Evolutionary conservation across 345 rosid species (phyloP).

Genomic region (Euphorbia tirucalli): DNA sequence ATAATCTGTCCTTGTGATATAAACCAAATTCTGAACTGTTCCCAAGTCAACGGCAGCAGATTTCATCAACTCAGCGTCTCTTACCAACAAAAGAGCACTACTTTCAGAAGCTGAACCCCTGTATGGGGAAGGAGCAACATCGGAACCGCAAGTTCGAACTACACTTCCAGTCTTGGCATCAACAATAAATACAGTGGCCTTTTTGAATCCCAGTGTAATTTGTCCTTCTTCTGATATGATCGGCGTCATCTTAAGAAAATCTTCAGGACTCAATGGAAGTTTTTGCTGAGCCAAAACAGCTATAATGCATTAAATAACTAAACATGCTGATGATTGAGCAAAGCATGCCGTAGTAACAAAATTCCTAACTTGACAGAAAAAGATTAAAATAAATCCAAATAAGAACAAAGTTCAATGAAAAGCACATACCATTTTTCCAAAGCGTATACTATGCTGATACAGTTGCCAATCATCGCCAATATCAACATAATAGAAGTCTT

Average conservation of each 20-base stretch:
- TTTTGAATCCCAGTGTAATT: slow-evolving; percentile 24
- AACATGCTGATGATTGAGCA: not conserved
- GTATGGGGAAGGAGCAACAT: not conserved
- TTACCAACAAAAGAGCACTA: slow-evolving; percentile 11
- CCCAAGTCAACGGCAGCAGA: slow-evolving; percentile 15
- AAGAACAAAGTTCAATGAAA: not conserved
- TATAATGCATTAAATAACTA: not conserved
- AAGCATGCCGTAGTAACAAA: too few species aligned
- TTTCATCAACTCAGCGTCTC: slow-evolving; percentile 11
- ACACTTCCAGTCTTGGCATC: slow-evolving; percentile 26
- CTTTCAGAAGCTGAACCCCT: slow-evolving; percentile 4
- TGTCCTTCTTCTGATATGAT: slow-evolving; percentile 24
- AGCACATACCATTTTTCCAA: slow-evolving; percentile 42
- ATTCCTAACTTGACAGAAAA: not conserved
- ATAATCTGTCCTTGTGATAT: slow-evolving; percentile 29
- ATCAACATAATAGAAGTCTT: slow-evolving; percentile 53
- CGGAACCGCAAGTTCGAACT: slow-evolving; percentile 11
- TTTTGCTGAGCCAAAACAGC: slow-evolving; percentile 15
- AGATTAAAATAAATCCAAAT: slow-evolving; percentile 14
- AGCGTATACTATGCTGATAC: slow-evolving; percentile 37
- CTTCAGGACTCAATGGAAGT: slow-evolving; percentile 22
- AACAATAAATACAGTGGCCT: slow-evolving; percentile 27
- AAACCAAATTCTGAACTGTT: slow-evolving; percentile 19
- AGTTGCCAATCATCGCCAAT: slow-evolving; percentile 61
- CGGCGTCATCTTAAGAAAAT: slow-evolving; percentile 24